Conservation (phyloP, 352 stramenopile species). For the Phytopythium litorale region DNA sequence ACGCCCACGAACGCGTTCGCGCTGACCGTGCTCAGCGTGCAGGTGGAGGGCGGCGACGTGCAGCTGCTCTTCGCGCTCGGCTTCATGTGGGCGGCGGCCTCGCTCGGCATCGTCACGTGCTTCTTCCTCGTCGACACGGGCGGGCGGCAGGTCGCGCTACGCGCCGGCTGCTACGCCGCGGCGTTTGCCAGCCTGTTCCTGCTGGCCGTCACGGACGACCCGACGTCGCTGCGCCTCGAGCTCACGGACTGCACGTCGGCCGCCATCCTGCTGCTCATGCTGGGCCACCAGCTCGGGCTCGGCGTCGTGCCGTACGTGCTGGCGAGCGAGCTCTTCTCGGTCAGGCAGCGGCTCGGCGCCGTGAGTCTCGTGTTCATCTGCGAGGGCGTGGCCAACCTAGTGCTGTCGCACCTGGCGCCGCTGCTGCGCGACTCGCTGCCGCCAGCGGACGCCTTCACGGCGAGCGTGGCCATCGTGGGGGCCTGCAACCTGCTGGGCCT, state of each 20-base stretch:
- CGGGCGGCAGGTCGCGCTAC: slow-evolving; percentile 44
- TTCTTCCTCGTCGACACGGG: slow-evolving; percentile 67
- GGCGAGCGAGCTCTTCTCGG: slow-evolving; percentile 69
- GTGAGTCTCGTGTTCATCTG: slow-evolving; percentile 68
- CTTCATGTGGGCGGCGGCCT: slow-evolving; percentile 36
- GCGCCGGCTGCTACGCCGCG: slow-evolving; percentile 58
- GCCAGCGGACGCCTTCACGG: slow-evolving; percentile 35
- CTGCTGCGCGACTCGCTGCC: slow-evolving; percentile 28
- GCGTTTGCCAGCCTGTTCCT: slow-evolving; percentile 41
- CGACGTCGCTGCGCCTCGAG: slow-evolving; percentile 21
- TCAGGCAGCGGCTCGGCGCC: slow-evolving; percentile 53
- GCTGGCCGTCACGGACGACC: slow-evolving; percentile 15
- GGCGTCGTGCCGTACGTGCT: slow-evolving; percentile 55
- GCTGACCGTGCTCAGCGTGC: slow-evolving; percentile 59
- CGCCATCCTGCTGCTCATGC: slow-evolving; percentile 55
- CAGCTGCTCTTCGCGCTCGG: slow-evolving; percentile 40
- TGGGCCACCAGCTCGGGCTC: slow-evolving; percentile 61
- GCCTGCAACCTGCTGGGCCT: slow-evolving; percentile 39
- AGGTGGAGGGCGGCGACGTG: slow-evolving; percentile 45
- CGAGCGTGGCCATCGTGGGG: slow-evolving; percentile 36
- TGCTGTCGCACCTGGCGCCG: slow-evolving; percentile 29
- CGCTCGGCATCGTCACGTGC: slow-evolving; percentile 43
- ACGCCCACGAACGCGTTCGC: slow-evolving; percentile 40
- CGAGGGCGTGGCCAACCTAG: slow-evolving; percentile 41
- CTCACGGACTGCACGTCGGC: slow-evolving; percentile 60